Evolutionary conservation across 257 asterid species (phyloP).

Genomic region (Handroanthus guayacan): DNA sequence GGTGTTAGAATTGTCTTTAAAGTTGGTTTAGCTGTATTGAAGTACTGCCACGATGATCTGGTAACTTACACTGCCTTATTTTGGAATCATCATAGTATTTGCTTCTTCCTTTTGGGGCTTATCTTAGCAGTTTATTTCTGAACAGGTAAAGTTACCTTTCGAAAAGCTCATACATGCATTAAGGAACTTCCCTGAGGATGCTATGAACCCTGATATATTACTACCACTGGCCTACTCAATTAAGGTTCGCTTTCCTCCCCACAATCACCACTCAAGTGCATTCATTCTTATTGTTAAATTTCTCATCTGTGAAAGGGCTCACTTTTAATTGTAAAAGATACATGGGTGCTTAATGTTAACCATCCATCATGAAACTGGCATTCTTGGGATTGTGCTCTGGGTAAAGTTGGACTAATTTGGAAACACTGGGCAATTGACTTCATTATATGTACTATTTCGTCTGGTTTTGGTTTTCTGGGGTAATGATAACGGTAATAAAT

Average conservation of each 20-base stretch:
- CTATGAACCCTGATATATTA: constrained; percentile 89
- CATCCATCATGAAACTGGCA: not conserved
- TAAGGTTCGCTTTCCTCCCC: constrained; percentile 55
- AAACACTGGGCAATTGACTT: too few relatives aligned
- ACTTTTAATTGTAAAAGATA: not conserved
- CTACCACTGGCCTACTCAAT: constrained; percentile 90
- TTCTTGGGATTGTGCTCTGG: not conserved
- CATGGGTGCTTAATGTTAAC: not conserved
- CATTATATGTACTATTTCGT: too few relatives aligned
- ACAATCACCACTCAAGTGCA: not conserved
- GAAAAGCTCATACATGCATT: constrained; percentile 89
- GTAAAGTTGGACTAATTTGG: not conserved
- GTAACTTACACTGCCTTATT: constrained; percentile 45
- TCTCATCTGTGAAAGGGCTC: not conserved
- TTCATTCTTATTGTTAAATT: not conserved
- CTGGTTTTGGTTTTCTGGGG: not conserved
- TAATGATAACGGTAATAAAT: not conserved
- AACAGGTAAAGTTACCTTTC: constrained; percentile 89
- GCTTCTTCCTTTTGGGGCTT: constrained; percentile 9
- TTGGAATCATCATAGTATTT: constrained; percentile 17
- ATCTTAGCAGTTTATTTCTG: constrained; percentile 4
- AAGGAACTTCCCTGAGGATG: constrained; percentile 93
- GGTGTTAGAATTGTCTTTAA: constrained; percentile 90
- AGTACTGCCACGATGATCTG: constrained; percentile 94
- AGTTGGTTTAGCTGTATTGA: constrained; percentile 90